Evolutionary conservation across 257 asterid genomes (phyloP).

Genomic region (Solanum appendiculatum): DNA sequence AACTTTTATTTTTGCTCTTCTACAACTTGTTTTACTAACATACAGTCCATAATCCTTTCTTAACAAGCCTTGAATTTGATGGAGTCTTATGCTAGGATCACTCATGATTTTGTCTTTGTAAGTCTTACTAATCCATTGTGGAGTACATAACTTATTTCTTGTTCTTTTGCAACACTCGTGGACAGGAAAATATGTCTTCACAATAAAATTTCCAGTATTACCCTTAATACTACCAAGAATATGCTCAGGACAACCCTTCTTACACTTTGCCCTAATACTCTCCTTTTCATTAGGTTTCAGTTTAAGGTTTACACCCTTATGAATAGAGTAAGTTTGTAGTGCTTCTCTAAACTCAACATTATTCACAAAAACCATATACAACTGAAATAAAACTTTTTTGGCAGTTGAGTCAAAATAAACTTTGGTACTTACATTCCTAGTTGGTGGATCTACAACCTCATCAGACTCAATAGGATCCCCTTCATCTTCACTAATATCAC

Average conservation of each 20-base stretch:
- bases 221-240: not conserved
- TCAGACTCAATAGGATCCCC: not conserved
- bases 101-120: not conserved
- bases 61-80: not conserved
- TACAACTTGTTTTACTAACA: not conserved
- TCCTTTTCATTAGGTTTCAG: not conserved
- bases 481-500: not conserved
- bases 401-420: not conserved
- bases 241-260: slow-evolving; percentile 5
- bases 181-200: not conserved
- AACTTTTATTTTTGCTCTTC: not conserved
- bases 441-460: not conserved
- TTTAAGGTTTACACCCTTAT: not conserved
- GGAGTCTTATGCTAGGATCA: not conserved
- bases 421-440: not conserved
- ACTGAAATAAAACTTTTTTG: not conserved
- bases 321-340: not conserved
- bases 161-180: not conserved
- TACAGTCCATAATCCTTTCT: not conserved
- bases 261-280: not conserved
- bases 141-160: not conserved
- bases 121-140: not conserved
- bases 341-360: not conserved
- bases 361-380: not conserved
- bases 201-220: not conserved